Evolutionary conservation across 768 basidiomycete species (phyloP), one percentile per base, ranked within the genome.

Genomic region (Tricholoma terreum): DNA sequence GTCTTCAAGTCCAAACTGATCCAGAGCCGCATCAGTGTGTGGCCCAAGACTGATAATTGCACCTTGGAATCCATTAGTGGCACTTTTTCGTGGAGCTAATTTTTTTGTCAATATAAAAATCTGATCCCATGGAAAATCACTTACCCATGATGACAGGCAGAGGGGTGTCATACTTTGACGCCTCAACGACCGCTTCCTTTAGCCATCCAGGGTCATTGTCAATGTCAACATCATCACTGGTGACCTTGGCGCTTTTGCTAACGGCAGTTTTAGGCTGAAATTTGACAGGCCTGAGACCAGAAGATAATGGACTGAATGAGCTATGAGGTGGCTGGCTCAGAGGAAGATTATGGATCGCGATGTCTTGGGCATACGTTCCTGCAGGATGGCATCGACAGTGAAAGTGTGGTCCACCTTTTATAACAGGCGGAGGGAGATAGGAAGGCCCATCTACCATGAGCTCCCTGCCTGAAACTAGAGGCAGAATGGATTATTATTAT

Each of bases 341-440:
- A 33, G 31, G 31, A 6, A 6, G 52, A 17, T 40, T 27, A 12
- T 38, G 31, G 22, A 40, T 4, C 4, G 55, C 55, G 50, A 54
- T 60, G 19, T 52, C 55, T 46, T 46, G 38, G 4, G 36, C 31
- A 21, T 52, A 50, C 9, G 38, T 49, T 17, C 19, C 43, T 3
- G 51, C 55, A 27, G 52, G 36, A 19, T 14, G 19, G 50, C 56
- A 58, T 27, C 15, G 52, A 30, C 52, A 54, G 53, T 38, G 30
- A 33, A 61, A 11, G 24, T 55, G 33, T 12, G 52, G 45, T 34
- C 52, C 45, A 40, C 35, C 46, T 22, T 50, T n/a, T 6, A 19
- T 42, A 50, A 50, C 36, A 10, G 55, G 43, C 9, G 50, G 55
- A 30, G 58, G 58, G 27, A 59, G 36, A 24, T 56, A 51, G 24